phyloP scores from a whole-genome alignment of 257 asterid genomes.

The Solanum sparsipilum region DNA sequence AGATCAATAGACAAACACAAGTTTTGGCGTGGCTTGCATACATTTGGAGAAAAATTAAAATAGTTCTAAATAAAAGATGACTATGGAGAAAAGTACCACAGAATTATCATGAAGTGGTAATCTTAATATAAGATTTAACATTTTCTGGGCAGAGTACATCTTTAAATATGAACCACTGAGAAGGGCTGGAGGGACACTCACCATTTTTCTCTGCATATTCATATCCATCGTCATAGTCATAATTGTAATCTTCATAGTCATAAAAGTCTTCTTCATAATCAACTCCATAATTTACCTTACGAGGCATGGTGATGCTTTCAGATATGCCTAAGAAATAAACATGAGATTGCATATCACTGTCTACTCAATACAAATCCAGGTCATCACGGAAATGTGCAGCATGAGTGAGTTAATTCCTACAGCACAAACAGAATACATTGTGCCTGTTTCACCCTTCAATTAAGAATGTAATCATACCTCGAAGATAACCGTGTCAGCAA shows the following conservation, averaged over 20 bases:
- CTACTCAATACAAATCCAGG: neutral
- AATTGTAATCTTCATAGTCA: slow-evolving; percentile 36
- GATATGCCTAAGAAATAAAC: neutral
- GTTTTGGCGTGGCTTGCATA: neutral
- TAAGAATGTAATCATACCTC: neutral
- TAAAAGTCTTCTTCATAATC: slow-evolving; percentile 41
- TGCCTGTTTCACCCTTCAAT: neutral
- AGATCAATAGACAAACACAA: neutral
- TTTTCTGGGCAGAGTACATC: neutral
- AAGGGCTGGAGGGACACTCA: slow-evolving; percentile 6
- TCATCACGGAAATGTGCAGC: neutral
- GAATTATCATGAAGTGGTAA: neutral
- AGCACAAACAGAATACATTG: neutral
- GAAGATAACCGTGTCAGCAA: neutral
- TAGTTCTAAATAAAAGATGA: neutral
- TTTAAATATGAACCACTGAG: neutral
- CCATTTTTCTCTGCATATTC: slow-evolving; percentile 37
- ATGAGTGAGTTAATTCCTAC: neutral
- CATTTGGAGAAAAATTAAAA: neutral
- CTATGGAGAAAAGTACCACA: neutral
- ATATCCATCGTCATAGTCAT: slow-evolving; percentile 37
- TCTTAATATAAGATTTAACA: neutral
- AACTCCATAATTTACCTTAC: slow-evolving; percentile 39
- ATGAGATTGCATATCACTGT: neutral
- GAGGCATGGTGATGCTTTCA: slow-evolving; percentile 58